Evolutionary conservation across 2,329 filamentous ascomycete species (phyloP).

Genomic region (Byssoonygena ceratinophila): DNA sequence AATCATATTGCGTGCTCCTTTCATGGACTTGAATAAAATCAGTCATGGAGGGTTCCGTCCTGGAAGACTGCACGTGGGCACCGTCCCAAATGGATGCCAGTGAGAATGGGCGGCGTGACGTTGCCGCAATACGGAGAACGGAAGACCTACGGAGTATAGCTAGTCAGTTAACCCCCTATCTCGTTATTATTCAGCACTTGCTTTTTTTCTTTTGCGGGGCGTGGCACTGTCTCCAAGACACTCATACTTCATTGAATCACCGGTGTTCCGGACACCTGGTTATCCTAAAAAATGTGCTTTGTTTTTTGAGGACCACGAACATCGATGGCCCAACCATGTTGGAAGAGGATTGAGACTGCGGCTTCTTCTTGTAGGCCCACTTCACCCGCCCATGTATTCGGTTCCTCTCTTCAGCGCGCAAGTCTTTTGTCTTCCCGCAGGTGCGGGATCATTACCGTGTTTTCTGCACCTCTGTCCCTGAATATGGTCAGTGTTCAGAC

Average conservation of each 20-base stretch:
- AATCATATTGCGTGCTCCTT: neutral
- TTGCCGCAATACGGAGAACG: neutral
- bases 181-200: neutral
- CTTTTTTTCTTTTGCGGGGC: neutral
- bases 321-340: neutral
- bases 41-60: no score
- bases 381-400: neutral
- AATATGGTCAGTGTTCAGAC: neutral
- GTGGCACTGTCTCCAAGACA: neutral
- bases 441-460: neutral
- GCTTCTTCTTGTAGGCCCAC: neutral
- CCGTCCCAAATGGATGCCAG: no score
- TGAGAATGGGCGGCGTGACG: no score
- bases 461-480: neutral
- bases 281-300: no score
- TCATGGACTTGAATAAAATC: neutral
- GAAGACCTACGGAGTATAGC: neutral
- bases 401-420: neutral
- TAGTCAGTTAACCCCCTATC: neutral
- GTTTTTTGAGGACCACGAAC: neutral
- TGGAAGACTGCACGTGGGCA: neutral
- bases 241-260: neutral
- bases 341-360: neutral
- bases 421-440: neutral
- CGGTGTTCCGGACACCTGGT: neutral